A percentile compares a stretch with the other conserved stretches of the same genome.
Evolutionary conservation across 2,329 filamentous ascomycete genomes (phyloP).

Genomic region (Fusarium solani-melongenae): DNA sequence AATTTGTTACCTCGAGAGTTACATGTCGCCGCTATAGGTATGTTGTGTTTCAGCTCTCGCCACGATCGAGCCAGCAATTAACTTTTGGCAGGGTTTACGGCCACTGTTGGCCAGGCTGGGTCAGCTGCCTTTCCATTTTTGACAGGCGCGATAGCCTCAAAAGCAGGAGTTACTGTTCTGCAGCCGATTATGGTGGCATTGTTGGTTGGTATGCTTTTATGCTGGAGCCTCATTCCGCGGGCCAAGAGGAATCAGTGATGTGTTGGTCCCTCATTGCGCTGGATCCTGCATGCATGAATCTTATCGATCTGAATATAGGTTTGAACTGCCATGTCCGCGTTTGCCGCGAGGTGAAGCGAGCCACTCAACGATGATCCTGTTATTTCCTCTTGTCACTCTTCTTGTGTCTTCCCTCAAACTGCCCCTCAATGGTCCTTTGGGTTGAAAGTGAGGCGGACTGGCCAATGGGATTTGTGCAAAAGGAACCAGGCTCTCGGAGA

Average conservation of each 20-base stretch:
- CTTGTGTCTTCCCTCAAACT: not conserved
- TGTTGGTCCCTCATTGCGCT: not conserved
- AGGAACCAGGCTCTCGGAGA: not conserved
- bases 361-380: not conserved
- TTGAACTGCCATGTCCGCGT: not conserved
- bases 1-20: not conserved
- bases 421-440: not conserved
- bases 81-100: not conserved
- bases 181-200: conserved; percentile 6
- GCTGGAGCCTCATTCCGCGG: not conserved
- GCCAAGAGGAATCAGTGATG: not conserved
- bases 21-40: not conserved
- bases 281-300: not conserved
- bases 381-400: not conserved
- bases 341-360: not conserved
- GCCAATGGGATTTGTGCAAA: not conserved
- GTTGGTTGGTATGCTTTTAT: not conserved
- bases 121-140: conserved; percentile 8
- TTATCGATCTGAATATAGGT: not conserved
- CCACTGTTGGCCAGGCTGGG: conserved; percentile 5
- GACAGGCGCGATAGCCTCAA: conserved; percentile 6
- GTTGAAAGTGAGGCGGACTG: not conserved
- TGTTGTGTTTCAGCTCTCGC: not conserved
- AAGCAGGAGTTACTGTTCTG: not conserved
- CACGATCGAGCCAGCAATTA: not conserved